Conservation (phyloP, 78 protist genomes). For the Chrysochromulina tobinii region DNA sequence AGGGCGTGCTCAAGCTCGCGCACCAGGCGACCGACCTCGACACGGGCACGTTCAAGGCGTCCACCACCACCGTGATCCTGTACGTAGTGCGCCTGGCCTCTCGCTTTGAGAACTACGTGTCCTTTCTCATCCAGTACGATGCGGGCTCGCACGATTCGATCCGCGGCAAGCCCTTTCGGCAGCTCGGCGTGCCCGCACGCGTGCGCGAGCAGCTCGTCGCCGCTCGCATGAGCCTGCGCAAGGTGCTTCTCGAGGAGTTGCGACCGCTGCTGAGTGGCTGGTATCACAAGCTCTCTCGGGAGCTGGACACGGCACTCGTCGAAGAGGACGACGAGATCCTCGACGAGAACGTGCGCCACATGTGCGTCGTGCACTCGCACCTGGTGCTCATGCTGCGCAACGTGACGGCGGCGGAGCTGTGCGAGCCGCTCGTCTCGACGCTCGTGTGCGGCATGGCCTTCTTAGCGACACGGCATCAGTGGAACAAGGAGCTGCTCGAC, state of each 20-base stretch:
- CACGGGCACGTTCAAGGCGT: background rate
- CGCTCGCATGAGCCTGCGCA: background rate
- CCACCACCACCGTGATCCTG: background rate
- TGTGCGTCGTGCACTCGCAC: conserved; percentile 25
- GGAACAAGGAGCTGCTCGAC: conserved; percentile 36
- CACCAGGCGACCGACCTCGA: conserved; percentile 38
- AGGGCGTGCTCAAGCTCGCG: conserved; percentile 23
- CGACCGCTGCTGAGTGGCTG: background rate
- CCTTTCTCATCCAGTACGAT: background rate
- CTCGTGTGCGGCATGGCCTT: background rate
- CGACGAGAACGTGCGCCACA: background rate
- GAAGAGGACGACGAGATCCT: background rate
- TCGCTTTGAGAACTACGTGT: conserved; percentile 33
- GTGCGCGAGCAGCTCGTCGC: background rate
- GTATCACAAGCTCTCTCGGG: background rate
- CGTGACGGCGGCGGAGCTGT: background rate
- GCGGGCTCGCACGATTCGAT: background rate
- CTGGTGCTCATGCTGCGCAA: background rate
- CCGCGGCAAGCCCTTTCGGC: background rate
- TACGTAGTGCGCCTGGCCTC: conserved; percentile 15
- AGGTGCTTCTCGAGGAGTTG: background rate
- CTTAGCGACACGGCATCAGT: conserved; percentile 51
- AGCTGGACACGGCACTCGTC: background rate
- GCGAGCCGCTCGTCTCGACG: background rate
- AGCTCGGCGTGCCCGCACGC: background rate